These are phyloP conservation scores for Penicillium odoratum DNA, from an alignment of 495 filamentous ascomycete species.

Conservation along the genomic window DNA sequence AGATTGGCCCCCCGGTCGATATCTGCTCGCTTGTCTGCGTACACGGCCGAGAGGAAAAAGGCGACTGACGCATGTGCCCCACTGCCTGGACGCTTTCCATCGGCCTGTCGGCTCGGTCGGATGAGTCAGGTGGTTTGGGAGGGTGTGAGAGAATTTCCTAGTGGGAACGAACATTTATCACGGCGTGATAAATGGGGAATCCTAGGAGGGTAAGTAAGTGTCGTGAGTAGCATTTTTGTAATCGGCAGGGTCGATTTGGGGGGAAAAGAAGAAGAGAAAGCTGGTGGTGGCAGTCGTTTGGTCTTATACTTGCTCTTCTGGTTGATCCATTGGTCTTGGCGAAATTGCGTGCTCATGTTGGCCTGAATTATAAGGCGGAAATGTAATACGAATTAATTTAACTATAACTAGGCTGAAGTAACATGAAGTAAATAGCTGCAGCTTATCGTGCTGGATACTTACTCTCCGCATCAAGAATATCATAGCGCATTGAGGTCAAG, in stretches of 20 bases:
- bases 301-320: conserved; percentile 33
- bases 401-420: too few relatives aligned
- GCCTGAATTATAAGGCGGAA: background rate
- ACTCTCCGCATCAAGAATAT: too few relatives aligned
- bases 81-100: conserved; percentile 19
- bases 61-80: conserved; percentile 17
- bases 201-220: background rate
- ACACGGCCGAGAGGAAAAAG: conserved; percentile 16
- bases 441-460: background rate
- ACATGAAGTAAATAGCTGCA: background rate
- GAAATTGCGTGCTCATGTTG: conserved; percentile 40
- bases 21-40: background rate
- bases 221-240: conserved; percentile 2
- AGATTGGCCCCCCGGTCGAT: background rate
- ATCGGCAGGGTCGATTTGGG: background rate
- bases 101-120: conserved; percentile 29
- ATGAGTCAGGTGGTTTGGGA: conserved; percentile 8
- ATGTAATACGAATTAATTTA: too few relatives aligned
- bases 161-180: background rate
- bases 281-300: conserved; percentile 15
- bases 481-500: too few relatives aligned
- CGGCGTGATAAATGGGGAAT: conserved; percentile 6
- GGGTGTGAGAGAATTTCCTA: background rate
- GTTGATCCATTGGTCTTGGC: conserved; percentile 37
- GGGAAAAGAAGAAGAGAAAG: conserved; percentile 18